Evolutionary conservation across 1,284 basidiomycete species (phyloP).

Genomic region (Rhodofomes roseus): DNA sequence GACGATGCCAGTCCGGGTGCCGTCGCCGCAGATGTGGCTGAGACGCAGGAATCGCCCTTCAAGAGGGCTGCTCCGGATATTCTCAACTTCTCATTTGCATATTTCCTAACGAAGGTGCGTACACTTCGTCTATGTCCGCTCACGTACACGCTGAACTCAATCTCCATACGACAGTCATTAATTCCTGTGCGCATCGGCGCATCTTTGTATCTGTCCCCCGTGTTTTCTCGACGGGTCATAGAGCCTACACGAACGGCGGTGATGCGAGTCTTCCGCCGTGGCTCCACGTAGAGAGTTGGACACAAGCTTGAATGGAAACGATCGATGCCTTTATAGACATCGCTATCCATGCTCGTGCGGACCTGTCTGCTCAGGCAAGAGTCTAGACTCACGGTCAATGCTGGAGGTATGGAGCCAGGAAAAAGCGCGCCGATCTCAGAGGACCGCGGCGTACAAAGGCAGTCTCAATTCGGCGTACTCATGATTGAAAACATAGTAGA

Average conservation of each 20-base stretch:
- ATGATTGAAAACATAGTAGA: too few relatives aligned
- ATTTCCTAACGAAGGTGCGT: conserved; percentile 78
- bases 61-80: conserved; percentile 59
- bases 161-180: conserved; percentile 51
- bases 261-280: background rate
- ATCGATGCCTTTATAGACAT: too few relatives aligned
- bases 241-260: conserved; percentile 1
- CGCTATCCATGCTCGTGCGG: too few relatives aligned
- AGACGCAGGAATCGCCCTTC: background rate
- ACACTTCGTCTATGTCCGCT: background rate
- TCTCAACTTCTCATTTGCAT: conserved; percentile 79
- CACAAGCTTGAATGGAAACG: background rate
- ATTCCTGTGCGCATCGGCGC: conserved; percentile 46
- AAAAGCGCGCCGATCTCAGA: too few relatives aligned
- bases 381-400: too few relatives aligned
- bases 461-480: background rate
- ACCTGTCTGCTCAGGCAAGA: too few relatives aligned
- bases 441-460: too few relatives aligned
- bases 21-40: conserved; percentile 4
- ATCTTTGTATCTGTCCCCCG: conserved; percentile 4
- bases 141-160: too few relatives aligned
- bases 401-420: too few relatives aligned
- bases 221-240: conserved; percentile 5
- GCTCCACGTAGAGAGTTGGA: background rate
- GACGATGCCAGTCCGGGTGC: conserved; percentile 8